A percentile compares a stretch with the other conserved stretches of the same genome.
Evolutionary conservation across 2,329 filamentous ascomycete genomes (phyloP).

Genomic region (Sporothrix curviconia): DNA sequence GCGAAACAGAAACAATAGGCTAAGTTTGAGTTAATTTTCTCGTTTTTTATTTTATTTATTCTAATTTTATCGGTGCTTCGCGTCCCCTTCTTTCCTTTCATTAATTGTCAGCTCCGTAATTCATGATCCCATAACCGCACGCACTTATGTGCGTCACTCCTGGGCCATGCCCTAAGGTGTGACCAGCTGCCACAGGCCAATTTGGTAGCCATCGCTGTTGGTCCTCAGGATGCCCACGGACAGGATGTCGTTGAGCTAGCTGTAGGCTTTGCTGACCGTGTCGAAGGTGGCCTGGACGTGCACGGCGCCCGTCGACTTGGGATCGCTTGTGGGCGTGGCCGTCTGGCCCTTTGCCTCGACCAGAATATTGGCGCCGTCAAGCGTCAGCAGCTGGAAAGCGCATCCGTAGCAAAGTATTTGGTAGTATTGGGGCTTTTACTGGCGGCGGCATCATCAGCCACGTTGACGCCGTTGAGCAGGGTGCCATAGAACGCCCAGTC

Average conservation of each 20-base stretch:
- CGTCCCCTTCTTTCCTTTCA: background rate
- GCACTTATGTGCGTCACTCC: background rate
- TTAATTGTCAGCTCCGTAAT: background rate
- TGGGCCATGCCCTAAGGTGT: background rate
- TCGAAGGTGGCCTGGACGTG: constrained; percentile 25
- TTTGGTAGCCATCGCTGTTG: constrained; percentile 18
- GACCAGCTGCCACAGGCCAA: constrained; percentile 27
- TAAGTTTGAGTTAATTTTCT: background rate
- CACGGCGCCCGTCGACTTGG: constrained; percentile 2
- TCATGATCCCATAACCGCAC: too few species aligned
- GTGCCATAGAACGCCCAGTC: constrained; percentile 4
- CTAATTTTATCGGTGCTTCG: background rate
- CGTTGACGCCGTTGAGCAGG: background rate
- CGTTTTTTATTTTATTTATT: background rate
- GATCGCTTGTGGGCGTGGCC: constrained; percentile 19
- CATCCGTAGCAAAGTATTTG: constrained; percentile 26
- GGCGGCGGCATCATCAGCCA: background rate
- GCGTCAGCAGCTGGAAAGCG: constrained; percentile 26
- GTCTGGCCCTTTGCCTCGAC: constrained; percentile 26
- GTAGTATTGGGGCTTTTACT: constrained; percentile 24
- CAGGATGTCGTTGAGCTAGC: constrained; percentile 28
- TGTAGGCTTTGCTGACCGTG: constrained; percentile 25
- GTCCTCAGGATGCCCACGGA: constrained; percentile 24
- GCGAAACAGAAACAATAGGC: constrained; percentile 2
- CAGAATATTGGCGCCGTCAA: constrained; percentile 27